Conservation (phyloP, 345 rosid species). For the Euclidium syriacum region DNA sequence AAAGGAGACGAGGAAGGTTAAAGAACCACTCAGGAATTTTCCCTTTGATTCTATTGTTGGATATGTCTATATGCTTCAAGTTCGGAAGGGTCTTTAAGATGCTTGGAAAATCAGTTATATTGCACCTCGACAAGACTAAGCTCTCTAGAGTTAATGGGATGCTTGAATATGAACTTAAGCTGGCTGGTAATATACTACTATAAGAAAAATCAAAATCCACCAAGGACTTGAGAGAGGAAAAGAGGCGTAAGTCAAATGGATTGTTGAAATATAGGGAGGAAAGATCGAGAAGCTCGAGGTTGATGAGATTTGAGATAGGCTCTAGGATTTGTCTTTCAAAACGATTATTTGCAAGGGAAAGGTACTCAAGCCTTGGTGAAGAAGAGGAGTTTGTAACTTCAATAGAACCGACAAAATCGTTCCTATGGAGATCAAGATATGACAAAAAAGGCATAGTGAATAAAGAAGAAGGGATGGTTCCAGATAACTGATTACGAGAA, state of each 20-base stretch:
- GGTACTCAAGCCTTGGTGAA: not conserved
- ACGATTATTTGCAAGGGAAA: not conserved
- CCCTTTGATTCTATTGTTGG: slow-evolving; percentile 8
- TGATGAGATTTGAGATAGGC: not conserved
- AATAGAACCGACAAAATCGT: not conserved
- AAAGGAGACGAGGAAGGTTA: not conserved
- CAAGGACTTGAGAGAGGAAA: slow-evolving; percentile 9
- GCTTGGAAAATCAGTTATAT: slow-evolving; percentile 4
- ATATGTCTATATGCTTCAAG: not conserved
- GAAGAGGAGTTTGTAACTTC: not conserved
- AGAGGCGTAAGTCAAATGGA: not conserved
- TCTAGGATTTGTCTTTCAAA: not conserved
- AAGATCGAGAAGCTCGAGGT: not conserved
- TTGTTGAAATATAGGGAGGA: not conserved
- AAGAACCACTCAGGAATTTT: slow-evolving; percentile 8
- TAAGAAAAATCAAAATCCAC: not conserved
- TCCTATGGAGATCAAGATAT: not conserved
- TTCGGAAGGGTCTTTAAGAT: not conserved
- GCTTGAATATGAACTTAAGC: not conserved
- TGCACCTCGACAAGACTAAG: not conserved
- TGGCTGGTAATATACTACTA: not conserved
- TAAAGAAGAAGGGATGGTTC: not conserved
- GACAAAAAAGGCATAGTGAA: not conserved
- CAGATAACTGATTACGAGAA: not conserved
- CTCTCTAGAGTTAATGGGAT: not conserved